Percentiles rank a stretch among this genome's conserved stretches.
These are phyloP conservation scores for Plasmodium relictum DNA, from an alignment of 169 alveolate species.

Conservation along the genomic window DNA sequence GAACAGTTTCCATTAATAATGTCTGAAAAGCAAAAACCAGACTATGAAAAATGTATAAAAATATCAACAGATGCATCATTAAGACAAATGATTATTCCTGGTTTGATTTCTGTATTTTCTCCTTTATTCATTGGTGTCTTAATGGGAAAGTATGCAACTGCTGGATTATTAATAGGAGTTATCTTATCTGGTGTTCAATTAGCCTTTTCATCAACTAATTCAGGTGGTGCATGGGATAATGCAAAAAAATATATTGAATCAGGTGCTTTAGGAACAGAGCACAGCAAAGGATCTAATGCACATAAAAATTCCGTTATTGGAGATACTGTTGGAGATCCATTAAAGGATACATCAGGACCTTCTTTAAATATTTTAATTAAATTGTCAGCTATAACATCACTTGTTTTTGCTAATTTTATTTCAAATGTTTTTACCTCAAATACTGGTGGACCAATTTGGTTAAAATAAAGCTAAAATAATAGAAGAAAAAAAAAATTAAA, in stretches of 20 bases:
- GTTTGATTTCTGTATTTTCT: constrained; percentile 86
- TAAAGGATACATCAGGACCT: constrained; percentile 96
- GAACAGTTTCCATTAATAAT: constrained; percentile 89
- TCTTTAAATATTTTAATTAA: constrained; percentile 90
- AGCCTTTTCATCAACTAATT: constrained; percentile 90
- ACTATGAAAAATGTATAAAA: constrained; percentile 89
- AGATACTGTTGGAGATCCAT: constrained; percentile 96
- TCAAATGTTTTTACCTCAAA: constrained; percentile 76
- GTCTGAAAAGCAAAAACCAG: constrained; percentile 87
- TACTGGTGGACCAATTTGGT: constrained; percentile 86
- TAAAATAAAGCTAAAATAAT: neutral
- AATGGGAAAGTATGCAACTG: constrained; percentile 91
- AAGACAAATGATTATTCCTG: constrained; percentile 92
- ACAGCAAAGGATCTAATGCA: constrained; percentile 83
- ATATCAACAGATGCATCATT: constrained; percentile 91
- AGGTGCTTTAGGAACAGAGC: constrained; percentile 84
- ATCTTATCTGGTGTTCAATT: constrained; percentile 91
- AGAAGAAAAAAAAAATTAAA: neutral
- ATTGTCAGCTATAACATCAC: constrained; percentile 89
- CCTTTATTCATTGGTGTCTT: constrained; percentile 88
- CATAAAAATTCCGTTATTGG: constrained; percentile 93
- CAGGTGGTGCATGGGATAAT: constrained; percentile 96
- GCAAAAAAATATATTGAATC: constrained; percentile 91
- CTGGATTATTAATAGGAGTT: constrained; percentile 94
- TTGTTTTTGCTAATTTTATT: constrained; percentile 89